A percentile compares a stretch with the other conserved stretches of the same genome.
phyloP scores from a whole-genome alignment of 495 filamentous ascomycete species.

The Hamigera avellanea region DNA sequence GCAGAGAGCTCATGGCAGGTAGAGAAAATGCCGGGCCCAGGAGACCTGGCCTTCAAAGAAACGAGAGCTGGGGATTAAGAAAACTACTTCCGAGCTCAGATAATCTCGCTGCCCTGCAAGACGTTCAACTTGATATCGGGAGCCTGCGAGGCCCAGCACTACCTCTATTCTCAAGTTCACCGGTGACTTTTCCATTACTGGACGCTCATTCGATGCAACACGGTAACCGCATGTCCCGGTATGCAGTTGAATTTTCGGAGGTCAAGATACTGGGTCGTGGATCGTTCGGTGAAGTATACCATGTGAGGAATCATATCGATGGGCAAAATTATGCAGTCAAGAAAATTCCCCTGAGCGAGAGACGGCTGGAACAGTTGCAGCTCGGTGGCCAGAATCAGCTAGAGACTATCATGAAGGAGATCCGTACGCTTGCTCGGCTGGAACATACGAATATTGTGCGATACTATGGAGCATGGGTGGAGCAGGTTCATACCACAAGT shows the following conservation, averaged over 20 bases:
- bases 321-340: constrained; percentile 42
- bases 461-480: constrained; percentile 43
- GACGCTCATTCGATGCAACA: constrained; percentile 9
- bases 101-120: constrained; percentile 11
- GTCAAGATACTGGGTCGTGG: constrained; percentile 36
- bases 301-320: constrained; percentile 39
- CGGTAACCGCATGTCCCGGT: constrained; percentile 21
- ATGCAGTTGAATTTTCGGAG: constrained; percentile 32
- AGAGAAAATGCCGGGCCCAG: constrained; percentile 1
- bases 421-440: constrained; percentile 39
- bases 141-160: constrained; percentile 12
- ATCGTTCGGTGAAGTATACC: constrained; percentile 42
- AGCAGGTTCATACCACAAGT: constrained; percentile 24
- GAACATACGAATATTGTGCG: constrained; percentile 44
- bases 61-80: constrained; percentile 7
- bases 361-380: constrained; percentile 32
- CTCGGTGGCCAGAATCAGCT: constrained; percentile 34
- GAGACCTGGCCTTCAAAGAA: constrained; percentile 4
- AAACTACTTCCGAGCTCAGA: constrained; percentile 9
- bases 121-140: constrained; percentile 12
- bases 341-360: constrained; percentile 39
- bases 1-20: constrained; percentile 3
- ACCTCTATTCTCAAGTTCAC: constrained; percentile 23
- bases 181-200: constrained; percentile 24
- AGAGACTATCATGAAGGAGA: constrained; percentile 41